These are phyloP conservation scores for Fusarium multiceps DNA, from an alignment of 2,329 filamentous ascomycete species.

Conservation along the genomic window DNA sequence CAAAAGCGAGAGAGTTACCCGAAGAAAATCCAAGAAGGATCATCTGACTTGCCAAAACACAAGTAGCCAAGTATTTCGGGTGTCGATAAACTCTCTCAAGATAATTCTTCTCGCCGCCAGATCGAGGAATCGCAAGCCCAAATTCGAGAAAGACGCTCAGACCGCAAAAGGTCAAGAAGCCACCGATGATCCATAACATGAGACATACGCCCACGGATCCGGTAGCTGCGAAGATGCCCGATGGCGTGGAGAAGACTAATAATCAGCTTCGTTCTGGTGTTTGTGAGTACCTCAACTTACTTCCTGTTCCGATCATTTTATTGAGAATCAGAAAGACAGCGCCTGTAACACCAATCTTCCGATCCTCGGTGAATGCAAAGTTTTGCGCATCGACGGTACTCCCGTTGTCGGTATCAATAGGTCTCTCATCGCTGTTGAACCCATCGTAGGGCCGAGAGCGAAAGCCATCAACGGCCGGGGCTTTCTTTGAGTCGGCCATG, in stretches of 20 bases:
- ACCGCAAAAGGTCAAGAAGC: constrained; percentile 67
- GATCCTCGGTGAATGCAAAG: constrained; percentile 54
- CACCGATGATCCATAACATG: constrained; percentile 53
- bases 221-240: constrained; percentile 62
- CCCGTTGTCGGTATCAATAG: constrained; percentile 34
- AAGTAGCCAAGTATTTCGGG: constrained; percentile 69
- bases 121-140: constrained; percentile 69
- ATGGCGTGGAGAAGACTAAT: constrained; percentile 65
- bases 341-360: constrained; percentile 64
- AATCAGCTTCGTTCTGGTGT: neutral
- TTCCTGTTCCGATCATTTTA: constrained; percentile 69
- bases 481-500: constrained; percentile 31
- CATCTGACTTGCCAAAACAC: constrained; percentile 70
- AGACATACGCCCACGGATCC: constrained; percentile 60
- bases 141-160: constrained; percentile 73
- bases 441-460: neutral
- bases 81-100: constrained; percentile 70
- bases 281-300: constrained; percentile 49
- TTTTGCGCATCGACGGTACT: constrained; percentile 55
- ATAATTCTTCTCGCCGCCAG: constrained; percentile 74
- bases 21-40: constrained; percentile 70
- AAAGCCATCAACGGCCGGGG: constrained; percentile 16
- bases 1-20: constrained; percentile 68
- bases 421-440: constrained; percentile 35
- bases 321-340: constrained; percentile 67